Percentiles rank a stretch among this genome's conserved stretches.
Conservation (phyloP, 225 moss, liverwort and hornwort species). For the Lunularia cruciata region DNA sequence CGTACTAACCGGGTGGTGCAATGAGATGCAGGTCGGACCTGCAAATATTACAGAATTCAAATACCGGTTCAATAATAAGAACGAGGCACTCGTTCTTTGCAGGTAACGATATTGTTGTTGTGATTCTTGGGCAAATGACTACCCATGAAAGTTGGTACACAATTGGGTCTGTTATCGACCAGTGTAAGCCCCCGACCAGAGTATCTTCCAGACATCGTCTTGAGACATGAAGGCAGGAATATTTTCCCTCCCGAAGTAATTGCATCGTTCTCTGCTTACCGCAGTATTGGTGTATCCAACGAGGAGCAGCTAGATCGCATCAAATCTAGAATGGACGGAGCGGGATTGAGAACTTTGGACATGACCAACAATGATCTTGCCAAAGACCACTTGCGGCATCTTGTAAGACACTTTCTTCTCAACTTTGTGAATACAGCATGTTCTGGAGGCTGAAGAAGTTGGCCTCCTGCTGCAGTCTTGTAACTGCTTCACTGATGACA, state of each 20-base stretch:
- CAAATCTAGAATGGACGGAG: slow-evolving; percentile 53
- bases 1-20: background rate
- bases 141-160: background rate
- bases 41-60: slow-evolving; percentile 84
- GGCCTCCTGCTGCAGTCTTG: background rate
- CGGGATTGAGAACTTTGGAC: slow-evolving; percentile 67
- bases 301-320: slow-evolving; percentile 62
- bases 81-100: slow-evolving; percentile 79
- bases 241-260: no score
- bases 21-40: slow-evolving; percentile 52
- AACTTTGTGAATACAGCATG: background rate
- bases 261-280: background rate
- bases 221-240: no score
- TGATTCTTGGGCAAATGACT: background rate
- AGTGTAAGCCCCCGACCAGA: no score
- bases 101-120: slow-evolving; percentile 31
- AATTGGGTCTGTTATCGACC: no score
- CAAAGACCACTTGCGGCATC: slow-evolving; percentile 86
- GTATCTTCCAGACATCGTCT: no score
- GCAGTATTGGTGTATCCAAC: slow-evolving; percentile 67
- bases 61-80: slow-evolving; percentile 59
- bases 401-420: slow-evolving; percentile 29
- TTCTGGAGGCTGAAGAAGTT: background rate
- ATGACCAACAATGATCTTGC: slow-evolving; percentile 90
- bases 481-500: background rate